phyloP scores from a whole-genome alignment of 306 rosid genomes.

The Spatholobus suberectus region DNA sequence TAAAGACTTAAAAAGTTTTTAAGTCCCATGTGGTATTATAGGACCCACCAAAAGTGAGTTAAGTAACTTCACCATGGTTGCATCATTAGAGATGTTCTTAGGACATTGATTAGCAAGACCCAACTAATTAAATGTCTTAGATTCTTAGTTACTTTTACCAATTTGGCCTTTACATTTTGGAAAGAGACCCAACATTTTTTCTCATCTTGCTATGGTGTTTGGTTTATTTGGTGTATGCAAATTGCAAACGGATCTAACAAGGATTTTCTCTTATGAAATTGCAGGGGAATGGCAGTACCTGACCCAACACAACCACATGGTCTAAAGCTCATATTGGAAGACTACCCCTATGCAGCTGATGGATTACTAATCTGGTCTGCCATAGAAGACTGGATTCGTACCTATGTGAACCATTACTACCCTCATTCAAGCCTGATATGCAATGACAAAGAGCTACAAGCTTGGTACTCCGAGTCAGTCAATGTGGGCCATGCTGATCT shows the following conservation, averaged over 20 bases:
- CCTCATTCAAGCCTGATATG: conserved; percentile 59
- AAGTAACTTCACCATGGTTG: too few species aligned
- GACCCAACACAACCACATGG: conserved; percentile 91
- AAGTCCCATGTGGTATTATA: too few species aligned
- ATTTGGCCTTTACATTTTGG: neutral
- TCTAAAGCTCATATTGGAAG: conserved; percentile 70
- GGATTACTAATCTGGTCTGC: conserved; percentile 92
- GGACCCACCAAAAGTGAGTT: too few species aligned
- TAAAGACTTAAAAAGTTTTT: too few species aligned
- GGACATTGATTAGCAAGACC: neutral
- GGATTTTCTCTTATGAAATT: neutral
- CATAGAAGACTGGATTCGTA: conserved; percentile 75
- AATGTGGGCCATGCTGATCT: conserved; percentile 92
- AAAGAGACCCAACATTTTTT: neutral
- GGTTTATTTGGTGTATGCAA: conserved; percentile 13
- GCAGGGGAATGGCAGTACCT: conserved; percentile 88
- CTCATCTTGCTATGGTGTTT: neutral
- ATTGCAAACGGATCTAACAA: conserved; percentile 38
- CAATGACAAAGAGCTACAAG: conserved; percentile 81
- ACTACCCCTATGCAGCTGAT: conserved; percentile 91
- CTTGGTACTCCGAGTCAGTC: conserved; percentile 87
- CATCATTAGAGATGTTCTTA: too few species aligned
- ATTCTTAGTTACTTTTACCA: neutral
- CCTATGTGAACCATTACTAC: conserved; percentile 81
- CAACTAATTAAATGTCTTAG: neutral